Conservation (phyloP, 2,329 filamentous ascomycete species). For the Nigrospora oryzae region DNA sequence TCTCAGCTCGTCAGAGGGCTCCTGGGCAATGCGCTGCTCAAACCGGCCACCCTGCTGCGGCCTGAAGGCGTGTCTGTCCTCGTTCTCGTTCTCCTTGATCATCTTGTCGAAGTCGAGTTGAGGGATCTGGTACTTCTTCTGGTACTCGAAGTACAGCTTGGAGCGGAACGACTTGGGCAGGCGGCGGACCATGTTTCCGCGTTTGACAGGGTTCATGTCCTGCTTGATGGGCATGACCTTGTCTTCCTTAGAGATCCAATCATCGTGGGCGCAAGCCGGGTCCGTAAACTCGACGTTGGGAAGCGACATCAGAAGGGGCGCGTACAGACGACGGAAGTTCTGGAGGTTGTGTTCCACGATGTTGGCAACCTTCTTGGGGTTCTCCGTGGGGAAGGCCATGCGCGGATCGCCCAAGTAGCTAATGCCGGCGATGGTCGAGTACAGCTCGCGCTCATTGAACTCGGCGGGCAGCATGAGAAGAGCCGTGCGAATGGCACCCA, state of each 20-base stretch:
- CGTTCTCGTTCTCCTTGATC: conserved; percentile 68
- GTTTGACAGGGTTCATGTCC: conserved; percentile 85
- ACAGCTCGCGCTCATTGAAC: conserved; percentile 83
- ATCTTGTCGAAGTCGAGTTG: conserved; percentile 76
- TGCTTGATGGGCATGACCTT: conserved; percentile 63
- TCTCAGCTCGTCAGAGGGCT: conserved; percentile 57
- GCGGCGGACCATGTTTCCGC: conserved; percentile 93
- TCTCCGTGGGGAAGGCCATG: conserved; percentile 84
- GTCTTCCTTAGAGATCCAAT: conserved; percentile 56
- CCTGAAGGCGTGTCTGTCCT: conserved; percentile 59
- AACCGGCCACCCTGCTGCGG: conserved; percentile 75
- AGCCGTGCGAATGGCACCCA: conserved; percentile 84
- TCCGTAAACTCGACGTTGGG: conserved; percentile 80
- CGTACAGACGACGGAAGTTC: conserved; percentile 87
- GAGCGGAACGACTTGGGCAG: conserved; percentile 80
- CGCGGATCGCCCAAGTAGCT: conserved; percentile 95
- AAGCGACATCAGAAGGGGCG: conserved; percentile 78
- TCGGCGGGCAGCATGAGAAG: conserved; percentile 74
- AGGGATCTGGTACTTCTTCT: conserved; percentile 81
- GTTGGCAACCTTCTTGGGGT: conserved; percentile 86
- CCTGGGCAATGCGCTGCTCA: conserved; percentile 72
- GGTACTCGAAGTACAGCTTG: conserved; percentile 90
- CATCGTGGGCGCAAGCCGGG: conserved; percentile 42
- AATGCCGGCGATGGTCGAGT: conserved; percentile 83
- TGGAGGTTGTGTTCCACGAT: conserved; percentile 88